These are phyloP conservation scores for Penicillium polonicum DNA, from an alignment of 2,329 filamentous ascomycete genomes.

Conservation along the genomic window DNA sequence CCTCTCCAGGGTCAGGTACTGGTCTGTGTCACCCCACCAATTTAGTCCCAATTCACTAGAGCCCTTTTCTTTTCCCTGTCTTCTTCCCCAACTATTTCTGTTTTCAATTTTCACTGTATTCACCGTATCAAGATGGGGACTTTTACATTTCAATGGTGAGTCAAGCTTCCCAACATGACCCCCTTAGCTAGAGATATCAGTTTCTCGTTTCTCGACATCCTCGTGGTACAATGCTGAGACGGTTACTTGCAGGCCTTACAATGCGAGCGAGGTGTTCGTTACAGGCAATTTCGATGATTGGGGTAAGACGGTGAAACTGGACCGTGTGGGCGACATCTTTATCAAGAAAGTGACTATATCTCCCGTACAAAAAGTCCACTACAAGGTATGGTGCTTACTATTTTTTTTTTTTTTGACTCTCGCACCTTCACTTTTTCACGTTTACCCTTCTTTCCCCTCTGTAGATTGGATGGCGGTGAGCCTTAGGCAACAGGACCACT, in stretches of 20 bases:
- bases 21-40: conserved; percentile 27
- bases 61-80: background rate
- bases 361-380: conserved; percentile 72
- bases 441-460: background rate
- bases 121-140: conserved; percentile 29
- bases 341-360: conserved; percentile 77
- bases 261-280: conserved; percentile 84
- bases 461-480: conserved; percentile 23
- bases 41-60: conserved; percentile 6
- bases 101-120: background rate
- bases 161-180: conserved; percentile 1
- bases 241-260: conserved; percentile 66
- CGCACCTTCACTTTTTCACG: background rate
- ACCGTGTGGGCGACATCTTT: conserved; percentile 70
- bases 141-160: conserved; percentile 42
- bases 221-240: conserved; percentile 31
- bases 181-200: background rate
- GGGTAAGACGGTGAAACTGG: conserved; percentile 80
- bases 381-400: conserved; percentile 70
- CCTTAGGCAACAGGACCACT: conserved; percentile 15
- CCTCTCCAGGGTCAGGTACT: conserved; percentile 8
- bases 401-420: background rate
- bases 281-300: conserved; percentile 96
- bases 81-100: background rate
- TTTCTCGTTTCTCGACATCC: background rate